Evolutionary conservation across 257 asterid species (phyloP).

Genomic region (Petunia secreta): DNA sequence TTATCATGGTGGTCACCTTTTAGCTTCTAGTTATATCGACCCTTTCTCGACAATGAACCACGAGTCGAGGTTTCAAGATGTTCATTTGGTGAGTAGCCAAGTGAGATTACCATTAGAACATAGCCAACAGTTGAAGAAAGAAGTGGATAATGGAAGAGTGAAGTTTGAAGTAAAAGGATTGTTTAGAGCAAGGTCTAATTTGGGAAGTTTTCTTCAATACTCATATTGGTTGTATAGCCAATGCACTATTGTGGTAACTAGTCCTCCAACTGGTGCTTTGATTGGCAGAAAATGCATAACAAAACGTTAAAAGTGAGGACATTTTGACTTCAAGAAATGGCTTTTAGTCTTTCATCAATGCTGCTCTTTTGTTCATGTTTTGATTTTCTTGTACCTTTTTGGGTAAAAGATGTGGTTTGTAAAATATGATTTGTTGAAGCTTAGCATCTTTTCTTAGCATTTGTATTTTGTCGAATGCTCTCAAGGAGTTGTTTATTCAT

Average conservation of each 20-base stretch:
- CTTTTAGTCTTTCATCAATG: neutral
- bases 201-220: conserved; percentile 72
- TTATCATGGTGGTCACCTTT: conserved; percentile 45
- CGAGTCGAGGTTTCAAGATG: conserved; percentile 56
- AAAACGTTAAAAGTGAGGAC: conserved; percentile 43
- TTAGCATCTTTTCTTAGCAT: neutral
- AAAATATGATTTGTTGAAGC: too few relatives aligned
- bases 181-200: conserved; percentile 61
- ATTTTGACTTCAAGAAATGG: conserved; percentile 21
- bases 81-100: conserved; percentile 77
- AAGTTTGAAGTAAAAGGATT: conserved; percentile 64
- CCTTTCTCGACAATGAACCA: conserved; percentile 61
- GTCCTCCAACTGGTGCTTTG: conserved; percentile 87
- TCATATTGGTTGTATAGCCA: conserved; percentile 70
- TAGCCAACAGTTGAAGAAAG: conserved; percentile 55
- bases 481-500: neutral
- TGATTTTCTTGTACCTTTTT: neutral
- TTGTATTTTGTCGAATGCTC: neutral
- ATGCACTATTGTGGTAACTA: conserved; percentile 62
- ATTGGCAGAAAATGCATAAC: conserved; percentile 61
- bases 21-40: conserved; percentile 63
- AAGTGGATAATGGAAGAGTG: conserved; percentile 65
- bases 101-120: conserved; percentile 56
- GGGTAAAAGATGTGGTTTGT: neutral
- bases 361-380: neutral